Conservation (phyloP, 768 basidiomycete species). For the Boletus reticuloceps region DNA sequence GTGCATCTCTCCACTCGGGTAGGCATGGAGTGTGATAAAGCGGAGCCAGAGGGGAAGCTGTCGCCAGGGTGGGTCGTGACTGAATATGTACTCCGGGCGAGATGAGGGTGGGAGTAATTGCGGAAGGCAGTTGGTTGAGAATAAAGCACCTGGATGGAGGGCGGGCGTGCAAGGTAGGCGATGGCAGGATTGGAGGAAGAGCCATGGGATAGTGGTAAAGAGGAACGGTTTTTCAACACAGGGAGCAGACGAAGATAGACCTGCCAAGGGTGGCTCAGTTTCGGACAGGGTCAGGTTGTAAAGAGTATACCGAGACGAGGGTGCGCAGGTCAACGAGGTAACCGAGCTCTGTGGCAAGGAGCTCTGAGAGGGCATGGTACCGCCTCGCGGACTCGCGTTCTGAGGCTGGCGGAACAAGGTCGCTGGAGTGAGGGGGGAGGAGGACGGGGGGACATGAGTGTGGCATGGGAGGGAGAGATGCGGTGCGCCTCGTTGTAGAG, state of each 20-base stretch:
- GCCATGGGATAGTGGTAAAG: slow-evolving; percentile 15
- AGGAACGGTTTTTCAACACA: slow-evolving; percentile 36
- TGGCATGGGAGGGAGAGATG: neutral
- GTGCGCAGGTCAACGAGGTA: slow-evolving; percentile 78
- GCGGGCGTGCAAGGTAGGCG: slow-evolving; percentile 35
- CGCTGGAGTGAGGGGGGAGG: no score
- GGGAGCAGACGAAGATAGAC: slow-evolving; percentile 64
- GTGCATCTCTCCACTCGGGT: slow-evolving; percentile 32
- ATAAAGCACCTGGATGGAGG: slow-evolving; percentile 39
- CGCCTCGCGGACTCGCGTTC: slow-evolving; percentile 15
- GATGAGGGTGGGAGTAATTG: slow-evolving; percentile 45
- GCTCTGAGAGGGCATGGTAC: slow-evolving; percentile 79
- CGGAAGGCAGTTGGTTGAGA: slow-evolving; percentile 43
- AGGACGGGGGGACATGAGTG: no score
- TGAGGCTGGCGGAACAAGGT: neutral
- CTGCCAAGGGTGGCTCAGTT: slow-evolving; percentile 34
- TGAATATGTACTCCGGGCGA: slow-evolving; percentile 12
- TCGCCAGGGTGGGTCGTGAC: slow-evolving; percentile 15
- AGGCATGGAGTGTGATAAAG: slow-evolving; percentile 9
- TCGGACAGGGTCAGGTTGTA: neutral
- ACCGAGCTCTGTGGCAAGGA: slow-evolving; percentile 79
- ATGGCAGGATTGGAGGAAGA: slow-evolving; percentile 29
- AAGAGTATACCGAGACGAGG: slow-evolving; percentile 61
- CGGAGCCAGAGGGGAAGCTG: slow-evolving; percentile 1
- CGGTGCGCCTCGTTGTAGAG: neutral